Conservation (phyloP, 2,329 filamentous ascomycete species). For the Penicillium rolfsii region DNA sequence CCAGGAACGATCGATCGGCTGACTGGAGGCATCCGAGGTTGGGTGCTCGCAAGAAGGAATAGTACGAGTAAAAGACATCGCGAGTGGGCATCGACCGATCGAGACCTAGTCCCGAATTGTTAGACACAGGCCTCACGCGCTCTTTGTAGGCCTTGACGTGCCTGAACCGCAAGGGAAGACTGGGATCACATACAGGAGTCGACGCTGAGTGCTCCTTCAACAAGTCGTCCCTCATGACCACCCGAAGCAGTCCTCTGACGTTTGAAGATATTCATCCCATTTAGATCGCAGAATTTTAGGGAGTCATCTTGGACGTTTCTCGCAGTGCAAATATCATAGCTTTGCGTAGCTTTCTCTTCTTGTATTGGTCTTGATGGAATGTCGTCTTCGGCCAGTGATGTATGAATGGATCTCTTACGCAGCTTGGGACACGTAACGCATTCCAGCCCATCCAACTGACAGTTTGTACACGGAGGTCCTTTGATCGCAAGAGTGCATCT, state of each 20-base stretch:
- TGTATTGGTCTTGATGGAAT: neutral
- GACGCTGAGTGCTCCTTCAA: neutral
- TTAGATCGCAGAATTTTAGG: neutral
- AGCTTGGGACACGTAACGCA: conserved; percentile 2
- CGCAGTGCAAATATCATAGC: neutral
- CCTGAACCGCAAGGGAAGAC: no score
- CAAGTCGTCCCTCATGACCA: neutral
- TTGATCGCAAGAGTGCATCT: neutral
- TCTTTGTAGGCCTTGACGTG: neutral
- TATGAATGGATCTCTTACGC: neutral
- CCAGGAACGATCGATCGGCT: conserved; percentile 1
- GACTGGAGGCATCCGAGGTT: neutral
- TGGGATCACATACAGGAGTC: neutral
- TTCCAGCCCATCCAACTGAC: conserved; percentile 2
- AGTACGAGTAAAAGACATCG: neutral
- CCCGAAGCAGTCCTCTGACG: neutral
- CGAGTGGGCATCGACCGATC: neutral
- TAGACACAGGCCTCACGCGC: neutral
- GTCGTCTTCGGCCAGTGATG: neutral
- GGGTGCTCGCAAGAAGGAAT: conserved; percentile 2
- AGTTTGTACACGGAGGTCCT: conserved; percentile 4
- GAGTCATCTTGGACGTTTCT: neutral
- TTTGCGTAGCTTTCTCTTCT: neutral
- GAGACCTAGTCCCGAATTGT: neutral
- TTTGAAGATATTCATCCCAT: conserved; percentile 2